Evolutionary conservation across 441 rosid genomes (phyloP).

Genomic region (Aquilaria agallochum): DNA sequence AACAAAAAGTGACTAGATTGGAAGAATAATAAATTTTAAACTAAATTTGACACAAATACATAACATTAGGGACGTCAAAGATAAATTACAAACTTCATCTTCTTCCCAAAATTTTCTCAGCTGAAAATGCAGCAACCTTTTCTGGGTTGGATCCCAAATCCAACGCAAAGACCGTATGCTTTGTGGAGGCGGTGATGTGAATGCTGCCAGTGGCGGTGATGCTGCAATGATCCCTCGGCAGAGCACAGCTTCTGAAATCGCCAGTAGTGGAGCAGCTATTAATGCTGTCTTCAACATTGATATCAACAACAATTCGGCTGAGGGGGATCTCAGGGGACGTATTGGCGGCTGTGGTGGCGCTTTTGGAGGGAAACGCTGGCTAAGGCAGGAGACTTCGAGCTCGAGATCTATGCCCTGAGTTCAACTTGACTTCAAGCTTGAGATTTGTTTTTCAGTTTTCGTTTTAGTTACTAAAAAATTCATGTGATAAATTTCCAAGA

Average conservation of each 20-base stretch:
- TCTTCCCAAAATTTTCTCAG: too few species aligned
- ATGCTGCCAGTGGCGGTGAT: not conserved
- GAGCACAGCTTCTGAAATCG: slow-evolving; percentile 20
- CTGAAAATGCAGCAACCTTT: too few species aligned
- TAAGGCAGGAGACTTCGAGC: slow-evolving; percentile 64
- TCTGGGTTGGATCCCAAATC: too few species aligned
- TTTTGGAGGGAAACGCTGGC: slow-evolving; percentile 80
- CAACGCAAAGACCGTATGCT: slow-evolving; percentile 7
- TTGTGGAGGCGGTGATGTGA: slow-evolving; percentile 7
- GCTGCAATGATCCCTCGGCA: not conserved
- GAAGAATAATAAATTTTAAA: too few species aligned
- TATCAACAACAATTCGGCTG: slow-evolving; percentile 18
- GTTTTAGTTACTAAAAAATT: too few species aligned
- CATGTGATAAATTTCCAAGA: too few species aligned
- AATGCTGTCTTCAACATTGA: slow-evolving; percentile 9
- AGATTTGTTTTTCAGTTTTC: too few species aligned
- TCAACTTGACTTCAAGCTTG: not conserved
- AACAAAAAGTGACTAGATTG: too few species aligned
- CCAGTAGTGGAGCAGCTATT: slow-evolving; percentile 18
- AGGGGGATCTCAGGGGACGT: slow-evolving; percentile 28
- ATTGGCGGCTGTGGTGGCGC: slow-evolving; percentile 33
- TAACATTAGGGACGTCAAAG: too few species aligned
- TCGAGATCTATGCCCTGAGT: slow-evolving; percentile 16
- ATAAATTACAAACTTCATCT: too few species aligned
- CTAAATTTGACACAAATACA: too few species aligned